Evolutionary conservation across 306 rosid species (phyloP), one percentile per base, ranked within the genome.

Genomic region (Chamaecrista fasciculata): DNA sequence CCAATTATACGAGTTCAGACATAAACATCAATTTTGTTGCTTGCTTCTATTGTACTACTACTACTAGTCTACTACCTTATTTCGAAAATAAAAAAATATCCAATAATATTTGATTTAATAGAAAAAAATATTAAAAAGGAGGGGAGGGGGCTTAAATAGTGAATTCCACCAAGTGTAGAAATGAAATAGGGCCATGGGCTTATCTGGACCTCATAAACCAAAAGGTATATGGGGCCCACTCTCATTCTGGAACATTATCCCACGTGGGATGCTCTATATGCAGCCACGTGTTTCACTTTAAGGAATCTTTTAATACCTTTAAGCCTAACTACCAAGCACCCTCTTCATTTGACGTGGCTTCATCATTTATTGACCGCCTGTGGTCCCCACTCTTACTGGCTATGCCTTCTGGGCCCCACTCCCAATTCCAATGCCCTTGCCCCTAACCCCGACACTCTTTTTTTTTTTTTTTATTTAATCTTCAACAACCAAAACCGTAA

Each of bases 361-460:
- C 77, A 62, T 74, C 83, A 62, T 77, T 80, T 20, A 72, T 75
- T 78, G 84, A 78, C 85, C 81, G 42, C 39, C 50, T 16, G 50
- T 67, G 87, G 80, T 9, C 50, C 84, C 81, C 80, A 51, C 70
- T 21, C 48, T 24, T 25, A 8, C 43, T 44, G 56, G 29, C 76
- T 28, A 49, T 67, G 72, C 62, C 24, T 16, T 1, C 69, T 57
- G 79, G 83, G 14, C 73, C 82, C 88, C 77, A 61, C 14, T 18
- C 20, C 51, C 77, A 21, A 66, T 57, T 9, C 66, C 78, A 60
- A 24, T 31, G 60, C 39, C 68, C 5, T 29, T 2, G 2, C 5
- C 2, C 63, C 77, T 72, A 67, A 74, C 43, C 29, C 73, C 25
- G 18, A 20, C 4, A 10, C 57, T 56, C n/a, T 57, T 31, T 59